A percentile compares a stretch with the other conserved stretches of the same genome.
Evolutionary conservation across 2,329 filamentous ascomycete genomes (phyloP).

Genomic region (Colletotrichum ledebouriae): DNA sequence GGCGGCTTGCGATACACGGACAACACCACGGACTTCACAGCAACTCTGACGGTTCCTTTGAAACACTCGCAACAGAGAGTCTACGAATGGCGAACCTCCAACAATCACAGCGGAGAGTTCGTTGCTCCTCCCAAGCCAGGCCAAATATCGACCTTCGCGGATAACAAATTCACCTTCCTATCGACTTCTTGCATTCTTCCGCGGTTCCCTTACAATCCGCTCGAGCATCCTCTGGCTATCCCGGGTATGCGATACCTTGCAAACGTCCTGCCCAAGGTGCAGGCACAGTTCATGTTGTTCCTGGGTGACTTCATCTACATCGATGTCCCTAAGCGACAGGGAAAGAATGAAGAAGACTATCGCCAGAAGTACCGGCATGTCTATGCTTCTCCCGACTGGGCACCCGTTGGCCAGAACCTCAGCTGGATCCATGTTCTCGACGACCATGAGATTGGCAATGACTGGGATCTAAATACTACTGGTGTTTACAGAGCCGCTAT

Average conservation of each 20-base stretch:
- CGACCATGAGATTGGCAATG: conserved; percentile 96
- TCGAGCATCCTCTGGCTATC: conserved; percentile 86
- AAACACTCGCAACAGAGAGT: conserved; percentile 75
- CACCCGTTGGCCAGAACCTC: conserved; percentile 78
- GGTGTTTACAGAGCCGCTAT: conserved; percentile 84
- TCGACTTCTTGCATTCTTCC: conserved; percentile 94
- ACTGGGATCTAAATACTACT: conserved; percentile 87
- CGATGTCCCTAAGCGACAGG: conserved; percentile 87
- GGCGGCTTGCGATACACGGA: conserved; percentile 76
- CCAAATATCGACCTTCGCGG: conserved; percentile 68
- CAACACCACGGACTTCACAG: conserved; percentile 87
- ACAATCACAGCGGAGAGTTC: conserved; percentile 88
- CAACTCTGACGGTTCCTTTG: conserved; percentile 74
- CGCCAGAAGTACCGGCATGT: conserved; percentile 93
- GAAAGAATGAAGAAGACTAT: conserved; percentile 80
- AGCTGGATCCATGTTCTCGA: conserved; percentile 98
- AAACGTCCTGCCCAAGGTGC: conserved; percentile 76
- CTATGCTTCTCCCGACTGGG: conserved; percentile 96
- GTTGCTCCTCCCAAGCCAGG: conserved; percentile 80
- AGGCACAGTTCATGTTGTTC: conserved; percentile 84
- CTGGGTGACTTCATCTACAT: conserved; percentile 91
- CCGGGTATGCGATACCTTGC: conserved; percentile 84
- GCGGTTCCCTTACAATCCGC: conserved; percentile 87
- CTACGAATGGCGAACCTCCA: conserved; percentile 89
- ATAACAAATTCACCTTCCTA: conserved; percentile 87